Base-by-base conservation (phyloP, 805 yeast genomes). In the Clavispora vitiphila region DNA sequence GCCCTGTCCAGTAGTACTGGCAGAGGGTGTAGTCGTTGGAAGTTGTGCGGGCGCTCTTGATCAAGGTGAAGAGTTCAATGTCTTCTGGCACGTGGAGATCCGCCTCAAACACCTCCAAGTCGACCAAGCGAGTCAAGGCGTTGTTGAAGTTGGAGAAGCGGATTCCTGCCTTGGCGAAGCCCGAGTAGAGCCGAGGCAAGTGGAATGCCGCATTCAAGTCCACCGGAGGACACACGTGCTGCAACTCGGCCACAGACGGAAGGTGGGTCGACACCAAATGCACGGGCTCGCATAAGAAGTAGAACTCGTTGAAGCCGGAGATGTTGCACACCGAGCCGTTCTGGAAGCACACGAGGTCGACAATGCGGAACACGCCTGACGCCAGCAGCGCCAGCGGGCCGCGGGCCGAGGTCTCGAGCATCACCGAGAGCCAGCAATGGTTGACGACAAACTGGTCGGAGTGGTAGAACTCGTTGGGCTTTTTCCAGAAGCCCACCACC, bases 401-500 rank as follows among this genome's bases (percentile, higher is more conserved):
- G 5, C 46, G 37, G 8, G 35, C 43, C 12, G 57, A 85, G 84
- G 30, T 81, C 81, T 86, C 83, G 12, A 89, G 62, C 26, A 83
- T 60, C 1, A 89, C 80, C 1, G 95, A 80, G 41, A 88, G 73
- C 99, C 99, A 93, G 41, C 86, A 79, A 62, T 93, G 99, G 54
- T 89, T 87, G 27, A 81, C 48, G 71, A 75, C 71, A 35, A 72
- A 71, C 34, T 78, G 71, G 44, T 71, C 74, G 44, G 67, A 66
- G 44, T 69, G 77, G 46, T 75, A 74, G 37, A 71, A 65, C 40
- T 74, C 81, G 47, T 80, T 80, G 8, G 96, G 95, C 20, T 81
- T 77, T 57, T 90, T 87, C 65, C 90, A 73, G 55, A 85, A 86
- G 4, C 99, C 99, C 20, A 80, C 66, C 2, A 93, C 80, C 1